Evolutionary conservation across 2,329 filamentous ascomycete species (phyloP), one percentile per base, ranked within the genome.

Genomic region (Sporothrix phasma): DNA sequence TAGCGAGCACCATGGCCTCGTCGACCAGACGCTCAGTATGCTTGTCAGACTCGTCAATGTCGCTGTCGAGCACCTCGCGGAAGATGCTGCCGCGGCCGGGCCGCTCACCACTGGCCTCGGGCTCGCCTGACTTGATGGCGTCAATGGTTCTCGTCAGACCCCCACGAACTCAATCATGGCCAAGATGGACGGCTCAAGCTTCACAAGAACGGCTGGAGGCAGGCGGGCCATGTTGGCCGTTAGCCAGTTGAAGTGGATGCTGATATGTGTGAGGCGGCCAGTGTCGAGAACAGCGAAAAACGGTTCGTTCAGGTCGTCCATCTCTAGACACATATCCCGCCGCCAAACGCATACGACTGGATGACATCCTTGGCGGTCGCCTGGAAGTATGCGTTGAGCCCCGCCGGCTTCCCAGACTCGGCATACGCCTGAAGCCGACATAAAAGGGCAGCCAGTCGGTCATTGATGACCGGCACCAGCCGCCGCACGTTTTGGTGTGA

Each of bases 301-400:
- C 13, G 56, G 56, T 26, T 46, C 56, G 19, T 60, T 60, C 7
- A 46, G 39, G 41, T 60, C 56, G 37, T 45, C 39, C 56, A 60
- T 60, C n/a, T 60, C 56, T 4, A 60, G 56, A 5, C 56, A 60
- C 56, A 60, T 37, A 4, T 60, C 17, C 56, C 56, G 13, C 56
- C 56, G 29, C 56, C 54, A 34, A 60, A 60, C 2, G 56, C 56
- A 22, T 60, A 60, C 56, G 56, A 60, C 56, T 60, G 56, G 26
- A 60, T 46, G 15, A 60, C 56, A 41, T 60, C 56, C 24, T 59
- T 59, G 8, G 56, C 46, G 0, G 56, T 17, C 24, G 56, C 56
- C 39, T 59, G 22, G 24, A 59, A 46, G 56, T 59, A 59, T 11
- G 39, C 13, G 2, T 46, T 45, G 3, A 59, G 8, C 6, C 39